Conservation (phyloP, 768 basidiomycete genomes). For the Artomyces pyxidatus region DNA sequence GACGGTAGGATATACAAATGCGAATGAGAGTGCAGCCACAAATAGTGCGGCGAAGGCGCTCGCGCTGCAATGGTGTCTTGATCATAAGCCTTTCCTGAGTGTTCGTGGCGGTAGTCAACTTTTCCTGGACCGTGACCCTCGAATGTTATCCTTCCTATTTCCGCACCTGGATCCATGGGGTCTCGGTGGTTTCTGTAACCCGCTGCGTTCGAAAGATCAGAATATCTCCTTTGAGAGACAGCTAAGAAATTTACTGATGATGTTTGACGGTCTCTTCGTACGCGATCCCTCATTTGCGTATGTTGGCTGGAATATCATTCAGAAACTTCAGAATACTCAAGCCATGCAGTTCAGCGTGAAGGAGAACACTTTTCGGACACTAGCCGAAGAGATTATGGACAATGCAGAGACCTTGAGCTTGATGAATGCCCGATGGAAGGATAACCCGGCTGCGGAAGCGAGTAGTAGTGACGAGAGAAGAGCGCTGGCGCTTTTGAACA, state of each 20-base stretch:
- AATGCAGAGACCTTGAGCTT: too few species aligned
- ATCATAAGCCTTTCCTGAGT: background rate
- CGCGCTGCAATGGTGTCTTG: background rate
- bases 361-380: background rate
- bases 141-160: constrained; percentile 33
- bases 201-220: background rate
- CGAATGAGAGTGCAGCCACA: too few species aligned
- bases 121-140: constrained; percentile 19
- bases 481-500: background rate
- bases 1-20: background rate
- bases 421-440: background rate
- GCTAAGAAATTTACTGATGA: constrained; percentile 25
- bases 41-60: background rate
- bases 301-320: background rate
- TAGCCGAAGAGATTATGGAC: background rate
- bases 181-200: constrained; percentile 33
- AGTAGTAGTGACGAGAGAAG: background rate
- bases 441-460: background rate
- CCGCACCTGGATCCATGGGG: constrained; percentile 38
- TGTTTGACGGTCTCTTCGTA: constrained; percentile 25
- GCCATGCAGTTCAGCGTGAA: background rate
- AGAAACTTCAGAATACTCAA: background rate
- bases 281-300: background rate
- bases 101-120: background rate
- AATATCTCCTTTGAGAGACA: constrained; percentile 26